Percentiles rank a stretch among this genome's conserved stretches.
phyloP scores from a whole-genome alignment of 371 early-diverging fungal species.

The Cokeromyces recurvatus region DNA sequence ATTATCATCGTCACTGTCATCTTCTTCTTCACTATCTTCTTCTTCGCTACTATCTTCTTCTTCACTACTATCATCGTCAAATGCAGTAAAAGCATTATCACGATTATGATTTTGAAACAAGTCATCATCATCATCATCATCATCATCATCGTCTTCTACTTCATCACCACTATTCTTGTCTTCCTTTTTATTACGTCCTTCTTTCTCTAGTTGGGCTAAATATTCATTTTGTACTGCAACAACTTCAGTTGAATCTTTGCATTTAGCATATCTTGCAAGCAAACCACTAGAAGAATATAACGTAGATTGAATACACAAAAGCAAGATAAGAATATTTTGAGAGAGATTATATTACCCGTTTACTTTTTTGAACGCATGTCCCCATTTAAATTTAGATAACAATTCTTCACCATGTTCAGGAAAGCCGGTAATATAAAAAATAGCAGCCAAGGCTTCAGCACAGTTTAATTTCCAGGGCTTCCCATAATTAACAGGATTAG shows the following conservation, averaged over 20 bases:
- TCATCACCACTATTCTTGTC: constrained; percentile 3
- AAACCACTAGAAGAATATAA: constrained; percentile 49
- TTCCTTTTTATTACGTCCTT: constrained; percentile 31
- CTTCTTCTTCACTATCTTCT: background rate
- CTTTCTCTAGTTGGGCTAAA: constrained; percentile 57
- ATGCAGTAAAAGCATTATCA: constrained; percentile 32
- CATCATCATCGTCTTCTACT: constrained; percentile 13
- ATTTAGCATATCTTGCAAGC: constrained; percentile 76
- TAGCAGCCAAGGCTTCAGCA: constrained; percentile 98
- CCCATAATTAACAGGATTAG: constrained; percentile 99
- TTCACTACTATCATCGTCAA: constrained; percentile 27
- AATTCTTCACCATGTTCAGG: constrained; percentile 84
- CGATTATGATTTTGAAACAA: constrained; percentile 52
- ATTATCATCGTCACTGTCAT: background rate
- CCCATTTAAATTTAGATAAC: constrained; percentile 95
- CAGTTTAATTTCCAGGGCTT: constrained; percentile 98
- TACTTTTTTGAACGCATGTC: constrained; percentile 89
- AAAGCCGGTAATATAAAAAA: constrained; percentile 90
- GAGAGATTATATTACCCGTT: constrained; percentile 47
- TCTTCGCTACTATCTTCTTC: constrained; percentile 3
- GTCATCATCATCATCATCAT: constrained; percentile 48
- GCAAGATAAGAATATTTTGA: too few species aligned
- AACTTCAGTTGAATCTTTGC: constrained; percentile 82
- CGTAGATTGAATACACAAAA: background rate
- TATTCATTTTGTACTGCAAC: constrained; percentile 82